Percentiles rank a stretch among this genome's conserved stretches.
Conservation (phyloP, 331 rosid genomes). For the Saraca asoca region DNA sequence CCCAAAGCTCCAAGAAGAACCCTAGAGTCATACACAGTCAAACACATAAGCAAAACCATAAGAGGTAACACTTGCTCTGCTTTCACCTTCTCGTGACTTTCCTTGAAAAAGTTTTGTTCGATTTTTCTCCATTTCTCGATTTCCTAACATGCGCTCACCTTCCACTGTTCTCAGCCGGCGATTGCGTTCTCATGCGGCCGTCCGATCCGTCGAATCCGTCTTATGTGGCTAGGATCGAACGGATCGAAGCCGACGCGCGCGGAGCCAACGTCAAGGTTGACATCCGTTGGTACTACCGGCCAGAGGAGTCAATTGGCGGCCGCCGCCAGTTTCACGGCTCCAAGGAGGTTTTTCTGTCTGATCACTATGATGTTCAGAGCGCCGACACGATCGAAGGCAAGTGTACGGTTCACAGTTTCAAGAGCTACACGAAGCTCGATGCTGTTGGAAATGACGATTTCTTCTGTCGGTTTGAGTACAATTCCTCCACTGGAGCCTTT, state of each 20-base stretch:
- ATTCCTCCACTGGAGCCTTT: constrained; percentile 89
- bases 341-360: constrained; percentile 92
- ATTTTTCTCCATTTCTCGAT: background rate
- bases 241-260: constrained; percentile 90
- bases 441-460: constrained; percentile 97
- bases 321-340: constrained; percentile 99
- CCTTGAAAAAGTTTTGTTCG: constrained; percentile 8
- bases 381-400: constrained; percentile 86
- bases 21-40: constrained; percentile 93
- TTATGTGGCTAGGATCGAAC: constrained; percentile 88
- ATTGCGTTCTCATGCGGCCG: constrained; percentile 93
- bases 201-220: constrained; percentile 79
- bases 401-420: constrained; percentile 92
- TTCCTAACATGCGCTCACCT: background rate
- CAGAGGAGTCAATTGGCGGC: constrained; percentile 98
- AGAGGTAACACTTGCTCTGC: constrained; percentile 47
- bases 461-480: constrained; percentile 98
- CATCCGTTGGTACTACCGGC: constrained; percentile 95
- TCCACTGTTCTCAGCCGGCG: constrained; percentile 58
- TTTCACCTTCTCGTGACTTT: background rate
- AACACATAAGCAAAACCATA: constrained; percentile 69
- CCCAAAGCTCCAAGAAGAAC: constrained; percentile 83
- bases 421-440: constrained; percentile 91
- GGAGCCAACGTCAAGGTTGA: constrained; percentile 87
- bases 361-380: constrained; percentile 89